Base-by-base conservation (phyloP, 441 rosid species). In the Capsella rubella region DNA sequence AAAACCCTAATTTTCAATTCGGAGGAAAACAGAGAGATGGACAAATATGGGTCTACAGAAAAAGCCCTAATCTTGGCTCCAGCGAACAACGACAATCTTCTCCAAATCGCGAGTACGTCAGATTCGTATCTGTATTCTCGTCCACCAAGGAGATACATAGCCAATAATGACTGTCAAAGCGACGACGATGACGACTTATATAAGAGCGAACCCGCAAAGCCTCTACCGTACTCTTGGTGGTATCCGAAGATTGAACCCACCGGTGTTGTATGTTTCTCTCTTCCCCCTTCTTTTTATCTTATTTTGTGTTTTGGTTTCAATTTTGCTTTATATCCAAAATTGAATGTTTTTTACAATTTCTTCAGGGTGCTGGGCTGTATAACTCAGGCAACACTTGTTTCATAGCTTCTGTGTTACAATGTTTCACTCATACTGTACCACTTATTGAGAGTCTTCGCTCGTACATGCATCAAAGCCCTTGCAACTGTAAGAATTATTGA, bases 371-470 rank as follows among this genome's bases (percentile, higher is more conserved):
- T 49, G 98, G 98, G 40, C 82, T 95, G 21, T 59, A 11, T 1
- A 95, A 95, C 80, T 79, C 89, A 53, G 99, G 98, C 13, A 90
- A 93, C 77, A 90, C 98, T 3, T 95, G 99, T 77, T 95, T 87
- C 69, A 69, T 95, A 31, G 94, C 94, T 82, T 89, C 93, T 3
- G 84, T 93, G 42, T 77, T 95, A 71, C 99, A 95, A 67, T 93
- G 99, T 66, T 82, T 93, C 31, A 91, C 97, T 7, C 98, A 95
- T 51, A 85, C 96, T 1, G 90, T 91, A 64, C 95, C 95, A 0
- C 80, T 93, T 53, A 83, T 91, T 15, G 79, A 81, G 59, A 84
- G 84, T 40, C 87, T 92, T 67, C 81, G 80, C 3, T 75, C 86
- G 34, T 83, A 51, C 35, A 61, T 67, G 9, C 85, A 87, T 45